Evolutionary conservation across 192 early-diverging fungal genomes (phyloP).

Genomic region (Backusella morwellensis): DNA sequence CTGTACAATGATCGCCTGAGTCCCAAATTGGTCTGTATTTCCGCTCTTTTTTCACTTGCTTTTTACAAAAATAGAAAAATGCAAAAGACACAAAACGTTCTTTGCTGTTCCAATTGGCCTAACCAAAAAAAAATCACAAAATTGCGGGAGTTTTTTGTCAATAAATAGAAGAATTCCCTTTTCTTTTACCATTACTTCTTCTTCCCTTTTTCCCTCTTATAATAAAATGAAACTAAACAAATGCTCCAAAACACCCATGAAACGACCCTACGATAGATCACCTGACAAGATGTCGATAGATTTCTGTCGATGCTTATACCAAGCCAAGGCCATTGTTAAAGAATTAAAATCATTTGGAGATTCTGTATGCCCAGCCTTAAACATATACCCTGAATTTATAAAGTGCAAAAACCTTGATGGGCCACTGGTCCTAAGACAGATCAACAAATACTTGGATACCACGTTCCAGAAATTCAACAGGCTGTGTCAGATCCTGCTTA

Average conservation of each 20-base stretch:
- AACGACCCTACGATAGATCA: background rate
- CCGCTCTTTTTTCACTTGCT: too few species aligned
- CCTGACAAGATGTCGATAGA: slow-evolving; percentile 17
- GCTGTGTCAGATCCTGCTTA: slow-evolving; percentile 24
- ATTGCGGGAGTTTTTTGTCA: too few species aligned
- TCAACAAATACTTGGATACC: slow-evolving; percentile 15
- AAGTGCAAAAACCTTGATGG: background rate
- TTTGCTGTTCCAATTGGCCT: too few species aligned
- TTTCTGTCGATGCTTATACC: slow-evolving; percentile 28
- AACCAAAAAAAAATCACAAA: too few species aligned
- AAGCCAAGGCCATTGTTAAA: slow-evolving; percentile 27
- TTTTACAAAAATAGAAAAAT: too few species aligned
- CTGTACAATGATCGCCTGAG: too few species aligned
- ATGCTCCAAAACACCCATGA: background rate
- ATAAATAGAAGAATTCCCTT: too few species aligned
- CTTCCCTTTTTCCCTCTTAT: background rate
- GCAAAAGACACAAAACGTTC: too few species aligned
- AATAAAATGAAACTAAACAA: background rate
- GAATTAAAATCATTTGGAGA: slow-evolving; percentile 25
- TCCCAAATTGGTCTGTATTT: too few species aligned
- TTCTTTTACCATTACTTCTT: background rate
- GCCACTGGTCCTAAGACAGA: background rate
- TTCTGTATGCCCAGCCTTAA: slow-evolving; percentile 15
- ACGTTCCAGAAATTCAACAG: slow-evolving; percentile 29
- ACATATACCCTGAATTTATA: background rate